phyloP scores from a whole-genome alignment of 202 grass and related monocot genomes.

The Digitaria exilis region DNA sequence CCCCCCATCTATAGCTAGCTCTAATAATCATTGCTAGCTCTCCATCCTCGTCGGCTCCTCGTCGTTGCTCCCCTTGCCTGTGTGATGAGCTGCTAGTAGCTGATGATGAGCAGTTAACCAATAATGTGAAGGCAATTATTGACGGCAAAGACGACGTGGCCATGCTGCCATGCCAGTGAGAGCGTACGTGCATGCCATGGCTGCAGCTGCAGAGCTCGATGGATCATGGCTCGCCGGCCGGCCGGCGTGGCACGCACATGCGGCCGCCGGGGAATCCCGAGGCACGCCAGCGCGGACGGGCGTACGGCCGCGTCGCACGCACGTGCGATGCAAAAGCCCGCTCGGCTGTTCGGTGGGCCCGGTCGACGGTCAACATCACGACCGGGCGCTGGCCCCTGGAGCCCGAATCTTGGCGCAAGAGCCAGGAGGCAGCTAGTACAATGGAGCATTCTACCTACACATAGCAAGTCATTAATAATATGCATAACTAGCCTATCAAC shows the following conservation, averaged over 20 bases:
- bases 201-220: neutral
- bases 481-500: too few species aligned
- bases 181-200: neutral
- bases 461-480: too few species aligned
- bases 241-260: slow-evolving; percentile 36
- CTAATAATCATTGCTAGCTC: slow-evolving; percentile 39
- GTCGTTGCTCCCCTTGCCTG: neutral
- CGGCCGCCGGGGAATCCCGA: slow-evolving; percentile 31
- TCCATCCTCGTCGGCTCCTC: too few species aligned
- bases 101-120: neutral
- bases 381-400: neutral
- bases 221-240: neutral
- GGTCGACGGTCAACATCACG: neutral
- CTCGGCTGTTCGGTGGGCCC: neutral
- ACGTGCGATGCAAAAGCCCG: slow-evolving; percentile 13
- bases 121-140: neutral
- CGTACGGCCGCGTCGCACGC: slow-evolving; percentile 28
- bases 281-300: slow-evolving; percentile 34
- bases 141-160: neutral
- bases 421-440: too few species aligned
- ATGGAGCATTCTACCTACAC: too few species aligned
- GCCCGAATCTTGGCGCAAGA: neutral
- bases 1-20: neutral
- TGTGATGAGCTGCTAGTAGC: too few species aligned
- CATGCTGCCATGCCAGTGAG: neutral